Conservation (phyloP, 805 yeast genomes). For the Saccharomycopsis sp. region DNA sequence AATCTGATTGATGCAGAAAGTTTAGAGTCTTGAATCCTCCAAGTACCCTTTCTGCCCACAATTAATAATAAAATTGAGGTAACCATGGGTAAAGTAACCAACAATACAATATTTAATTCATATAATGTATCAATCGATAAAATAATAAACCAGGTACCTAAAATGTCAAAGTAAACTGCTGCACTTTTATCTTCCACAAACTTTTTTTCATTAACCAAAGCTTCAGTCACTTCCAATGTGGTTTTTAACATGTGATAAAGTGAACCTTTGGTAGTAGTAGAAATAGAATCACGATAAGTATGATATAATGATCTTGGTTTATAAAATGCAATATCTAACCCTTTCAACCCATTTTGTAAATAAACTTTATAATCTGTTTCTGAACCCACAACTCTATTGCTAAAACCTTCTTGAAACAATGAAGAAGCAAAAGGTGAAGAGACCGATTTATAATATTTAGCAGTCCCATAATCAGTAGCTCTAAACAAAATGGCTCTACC, state of each 20-base stretch:
- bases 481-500: conserved; percentile 76
- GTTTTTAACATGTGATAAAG: conserved; percentile 79
- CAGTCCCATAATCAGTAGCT: conserved; percentile 68
- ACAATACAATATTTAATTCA: conserved; percentile 39
- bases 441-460: conserved; percentile 41
- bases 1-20: conserved; percentile 36
- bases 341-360: conserved; percentile 56
- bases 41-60: conserved; percentile 34
- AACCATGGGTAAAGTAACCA: conserved; percentile 46
- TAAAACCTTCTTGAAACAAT: conserved; percentile 76
- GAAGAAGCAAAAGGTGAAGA: conserved; percentile 67
- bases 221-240: conserved; percentile 45
- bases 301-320: conserved; percentile 80
- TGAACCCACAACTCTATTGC: conserved; percentile 56
- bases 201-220: conserved; percentile 22
- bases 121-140: conserved; percentile 41
- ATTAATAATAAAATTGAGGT: conserved; percentile 38
- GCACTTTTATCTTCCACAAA: conserved; percentile 24
- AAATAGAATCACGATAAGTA: conserved; percentile 61
- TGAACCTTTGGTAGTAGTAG: conserved; percentile 53
- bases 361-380: conserved; percentile 84
- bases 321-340: conserved; percentile 83
- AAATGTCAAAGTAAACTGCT: conserved; percentile 58
- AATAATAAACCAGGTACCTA: conserved; percentile 47
- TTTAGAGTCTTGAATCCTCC: conserved; percentile 35